A percentile compares a stretch with the other conserved stretches of the same genome.
phyloP scores from a whole-genome alignment of 202 grass and related monocot species.

The Musa balbisiana region DNA sequence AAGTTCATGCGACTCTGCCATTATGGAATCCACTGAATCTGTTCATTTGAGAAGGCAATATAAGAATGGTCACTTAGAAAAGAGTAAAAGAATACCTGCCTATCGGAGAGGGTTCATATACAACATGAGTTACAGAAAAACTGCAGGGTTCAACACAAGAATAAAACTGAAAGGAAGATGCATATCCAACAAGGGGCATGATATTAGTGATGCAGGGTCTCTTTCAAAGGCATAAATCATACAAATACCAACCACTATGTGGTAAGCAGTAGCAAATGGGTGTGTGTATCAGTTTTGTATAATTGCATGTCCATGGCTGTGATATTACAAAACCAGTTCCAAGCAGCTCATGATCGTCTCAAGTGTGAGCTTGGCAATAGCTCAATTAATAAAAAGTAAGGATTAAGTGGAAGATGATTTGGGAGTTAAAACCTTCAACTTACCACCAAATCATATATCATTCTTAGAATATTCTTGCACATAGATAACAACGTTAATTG shows the following conservation, averaged over 20 bases:
- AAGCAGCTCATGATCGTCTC: not conserved
- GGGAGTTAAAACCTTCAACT: no score
- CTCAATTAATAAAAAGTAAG: not conserved
- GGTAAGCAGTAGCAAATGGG: not conserved
- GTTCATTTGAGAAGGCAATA: constrained; percentile 5
- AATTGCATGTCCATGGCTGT: not conserved
- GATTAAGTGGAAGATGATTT: no score
- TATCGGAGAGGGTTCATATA: no score
- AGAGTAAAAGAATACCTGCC: not conserved
- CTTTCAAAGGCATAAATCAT: constrained; percentile 12
- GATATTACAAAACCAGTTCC: not conserved
- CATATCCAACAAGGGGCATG: not conserved
- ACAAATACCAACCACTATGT: not conserved
- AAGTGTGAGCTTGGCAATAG: not conserved
- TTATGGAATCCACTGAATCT: constrained; percentile 61
- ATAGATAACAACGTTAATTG: no score
- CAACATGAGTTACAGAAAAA: not conserved
- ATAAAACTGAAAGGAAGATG: not conserved
- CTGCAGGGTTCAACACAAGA: not conserved
- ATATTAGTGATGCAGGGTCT: no score
- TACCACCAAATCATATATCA: no score
- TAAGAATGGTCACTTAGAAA: not conserved
- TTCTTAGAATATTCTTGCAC: no score
- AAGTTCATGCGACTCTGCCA: constrained; percentile 70
- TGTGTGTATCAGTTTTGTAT: no score